Conservation (phyloP, 148 eudicot species). For the Hydrangea macrophylla region DNA sequence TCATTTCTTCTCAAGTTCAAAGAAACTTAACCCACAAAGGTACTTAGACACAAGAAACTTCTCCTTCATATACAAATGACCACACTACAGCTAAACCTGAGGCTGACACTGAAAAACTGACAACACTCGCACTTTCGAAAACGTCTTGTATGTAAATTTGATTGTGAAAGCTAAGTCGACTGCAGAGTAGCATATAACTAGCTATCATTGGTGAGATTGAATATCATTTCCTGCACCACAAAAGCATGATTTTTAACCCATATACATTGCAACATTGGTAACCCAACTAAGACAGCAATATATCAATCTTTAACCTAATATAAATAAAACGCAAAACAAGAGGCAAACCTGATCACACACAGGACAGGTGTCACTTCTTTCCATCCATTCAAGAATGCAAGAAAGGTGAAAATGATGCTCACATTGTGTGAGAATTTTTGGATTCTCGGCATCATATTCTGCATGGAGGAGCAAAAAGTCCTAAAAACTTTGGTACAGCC, state of each 20-base stretch:
- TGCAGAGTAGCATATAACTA: slow-evolving; percentile 15
- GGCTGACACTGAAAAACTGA: not conserved
- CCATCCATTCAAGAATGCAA: slow-evolving; percentile 96
- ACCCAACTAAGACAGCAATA: not conserved
- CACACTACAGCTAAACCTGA: not conserved
- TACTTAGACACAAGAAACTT: not conserved
- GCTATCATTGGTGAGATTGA: slow-evolving; percentile 23
- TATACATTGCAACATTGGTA: slow-evolving; percentile 4
- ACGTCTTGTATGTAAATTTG: not conserved
- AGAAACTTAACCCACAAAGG: slow-evolving; percentile 8
- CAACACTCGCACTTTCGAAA: not conserved
- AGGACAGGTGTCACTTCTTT: slow-evolving; percentile 88
- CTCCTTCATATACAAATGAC: slow-evolving; percentile 3
- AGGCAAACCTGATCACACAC: slow-evolving; percentile 77
- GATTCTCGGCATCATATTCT: slow-evolving; percentile 86
- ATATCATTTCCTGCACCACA: slow-evolving; percentile 39
- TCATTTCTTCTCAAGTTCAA: slow-evolving; percentile 2
- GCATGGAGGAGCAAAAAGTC: slow-evolving; percentile 19
- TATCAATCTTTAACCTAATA: not conserved
- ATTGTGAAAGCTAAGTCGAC: not conserved
- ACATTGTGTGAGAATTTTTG: slow-evolving; percentile 79
- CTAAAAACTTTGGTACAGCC: not conserved
- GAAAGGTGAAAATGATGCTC: slow-evolving; percentile 93
- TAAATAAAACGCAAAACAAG: not conserved
- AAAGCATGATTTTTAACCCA: not conserved